Conservation (phyloP, 139 green algal genomes). For the Klebsormidium nitens region DNA sequence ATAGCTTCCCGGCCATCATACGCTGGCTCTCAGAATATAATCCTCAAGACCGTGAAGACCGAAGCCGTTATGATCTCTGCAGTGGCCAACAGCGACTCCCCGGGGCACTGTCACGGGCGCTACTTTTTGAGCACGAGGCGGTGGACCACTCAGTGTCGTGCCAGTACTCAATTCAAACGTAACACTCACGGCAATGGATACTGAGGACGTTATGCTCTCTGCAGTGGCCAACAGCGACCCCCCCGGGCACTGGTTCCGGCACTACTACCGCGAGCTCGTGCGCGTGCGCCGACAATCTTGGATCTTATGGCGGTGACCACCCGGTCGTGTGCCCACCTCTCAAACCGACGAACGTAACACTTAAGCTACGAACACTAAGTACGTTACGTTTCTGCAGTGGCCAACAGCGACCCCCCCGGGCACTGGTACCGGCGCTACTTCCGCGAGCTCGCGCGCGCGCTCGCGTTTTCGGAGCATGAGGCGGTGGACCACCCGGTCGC, state of each 20-base stretch:
- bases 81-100: constrained; percentile 8
- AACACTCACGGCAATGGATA: too few relatives aligned
- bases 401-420: constrained; percentile 30
- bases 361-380: background rate
- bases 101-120: constrained; percentile 66
- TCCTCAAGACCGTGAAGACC: too few relatives aligned
- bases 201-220: too few relatives aligned
- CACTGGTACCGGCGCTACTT: constrained; percentile 76
- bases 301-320: background rate
- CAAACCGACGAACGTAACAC: background rate
- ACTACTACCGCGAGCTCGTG: constrained; percentile 68
- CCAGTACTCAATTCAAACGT: too few relatives aligned
- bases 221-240: constrained; percentile 11
- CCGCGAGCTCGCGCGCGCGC: constrained; percentile 63
- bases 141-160: constrained; percentile 80
- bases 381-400: constrained; percentile 9
- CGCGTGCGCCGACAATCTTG: too few relatives aligned
- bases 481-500: constrained; percentile 76
- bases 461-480: constrained; percentile 80
- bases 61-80: too few relatives aligned
- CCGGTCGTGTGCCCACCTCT: background rate
- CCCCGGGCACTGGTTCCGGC: constrained; percentile 67
- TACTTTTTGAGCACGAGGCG: constrained; percentile 77
- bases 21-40: too few relatives aligned
- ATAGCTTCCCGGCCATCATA: too few relatives aligned